Conservation (phyloP, 495 filamentous ascomycete genomes). For the Penicillium ucsense region DNA sequence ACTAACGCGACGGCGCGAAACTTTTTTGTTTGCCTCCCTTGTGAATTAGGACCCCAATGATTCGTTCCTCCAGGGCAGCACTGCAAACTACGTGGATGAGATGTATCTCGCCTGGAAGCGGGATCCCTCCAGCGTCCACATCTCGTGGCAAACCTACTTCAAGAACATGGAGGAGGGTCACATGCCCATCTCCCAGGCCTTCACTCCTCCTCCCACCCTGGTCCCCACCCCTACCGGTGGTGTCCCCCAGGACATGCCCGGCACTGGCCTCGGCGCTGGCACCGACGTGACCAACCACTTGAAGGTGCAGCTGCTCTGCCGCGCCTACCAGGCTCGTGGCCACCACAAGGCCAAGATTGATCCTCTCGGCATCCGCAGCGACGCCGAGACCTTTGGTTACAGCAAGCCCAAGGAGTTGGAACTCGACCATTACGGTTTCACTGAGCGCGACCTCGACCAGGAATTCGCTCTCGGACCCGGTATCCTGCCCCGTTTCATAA, state of each 20-base stretch:
- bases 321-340: constrained; percentile 94
- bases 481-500: constrained; percentile 89
- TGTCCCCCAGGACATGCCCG: constrained; percentile 64
- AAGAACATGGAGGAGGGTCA: constrained; percentile 96
- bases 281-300: constrained; percentile 90
- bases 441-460: constrained; percentile 85
- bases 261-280: constrained; percentile 58
- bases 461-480: constrained; percentile 90
- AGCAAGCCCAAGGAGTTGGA: constrained; percentile 85
- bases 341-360: constrained; percentile 98
- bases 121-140: constrained; percentile 85
- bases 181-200: constrained; percentile 94
- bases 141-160: constrained; percentile 99
- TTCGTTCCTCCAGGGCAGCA: constrained; percentile 88
- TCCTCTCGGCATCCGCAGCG: constrained; percentile 83
- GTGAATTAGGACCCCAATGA: constrained; percentile 67
- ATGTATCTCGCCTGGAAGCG: constrained; percentile 98
- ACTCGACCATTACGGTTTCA: constrained; percentile 88
- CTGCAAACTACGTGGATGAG: constrained; percentile 98
- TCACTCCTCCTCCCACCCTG: constrained; percentile 87
- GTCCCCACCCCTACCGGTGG: constrained; percentile 71
- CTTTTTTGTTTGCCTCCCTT: constrained; percentile 5
- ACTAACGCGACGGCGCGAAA: constrained; percentile 20
- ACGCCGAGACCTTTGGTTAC: constrained; percentile 78
- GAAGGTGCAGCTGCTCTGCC: constrained; percentile 93